Conservation (phyloP, 2,329 filamentous ascomycete genomes). For the Juglanconis oblonga region DNA sequence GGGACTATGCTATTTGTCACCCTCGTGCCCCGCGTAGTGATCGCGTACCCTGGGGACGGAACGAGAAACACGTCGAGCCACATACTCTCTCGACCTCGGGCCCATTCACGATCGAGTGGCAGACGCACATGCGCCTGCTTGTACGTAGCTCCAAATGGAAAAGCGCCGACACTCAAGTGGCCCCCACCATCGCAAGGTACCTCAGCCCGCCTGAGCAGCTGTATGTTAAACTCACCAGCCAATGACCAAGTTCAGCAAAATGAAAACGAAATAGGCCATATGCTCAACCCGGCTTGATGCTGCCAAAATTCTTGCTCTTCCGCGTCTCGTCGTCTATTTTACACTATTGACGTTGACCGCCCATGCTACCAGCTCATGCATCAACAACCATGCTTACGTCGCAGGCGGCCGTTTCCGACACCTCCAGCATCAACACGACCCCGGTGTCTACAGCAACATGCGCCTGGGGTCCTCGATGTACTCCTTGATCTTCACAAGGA, state of each 20-base stretch:
- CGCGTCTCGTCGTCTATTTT: conserved; percentile 16
- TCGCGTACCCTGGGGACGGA: too few relatives aligned
- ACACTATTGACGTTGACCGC: conserved; percentile 17
- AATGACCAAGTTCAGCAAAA: not conserved
- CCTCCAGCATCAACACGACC: not conserved
- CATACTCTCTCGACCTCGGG: too few relatives aligned
- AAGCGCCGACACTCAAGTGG: not conserved
- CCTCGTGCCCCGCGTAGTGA: too few relatives aligned
- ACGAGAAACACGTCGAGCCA: too few relatives aligned
- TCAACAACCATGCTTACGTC: not conserved
- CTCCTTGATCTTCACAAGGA: conserved; percentile 96
- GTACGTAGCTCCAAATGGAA: too few relatives aligned
- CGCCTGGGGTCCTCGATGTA: conserved; percentile 92
- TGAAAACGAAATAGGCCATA: not conserved
- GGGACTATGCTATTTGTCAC: too few relatives aligned
- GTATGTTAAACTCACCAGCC: not conserved
- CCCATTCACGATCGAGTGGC: too few relatives aligned
- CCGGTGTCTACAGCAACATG: conserved; percentile 66
- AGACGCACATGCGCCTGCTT: too few relatives aligned
- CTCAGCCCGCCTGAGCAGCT: not conserved
- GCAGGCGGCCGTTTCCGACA: not conserved
- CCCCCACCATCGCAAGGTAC: not conserved
- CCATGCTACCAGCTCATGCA: conserved; percentile 12
- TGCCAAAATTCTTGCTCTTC: not conserved
- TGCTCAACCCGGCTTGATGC: not conserved